Evolutionary conservation across 2,329 filamentous ascomycete genomes (phyloP).

Genomic region (Meredithiella fracta): DNA sequence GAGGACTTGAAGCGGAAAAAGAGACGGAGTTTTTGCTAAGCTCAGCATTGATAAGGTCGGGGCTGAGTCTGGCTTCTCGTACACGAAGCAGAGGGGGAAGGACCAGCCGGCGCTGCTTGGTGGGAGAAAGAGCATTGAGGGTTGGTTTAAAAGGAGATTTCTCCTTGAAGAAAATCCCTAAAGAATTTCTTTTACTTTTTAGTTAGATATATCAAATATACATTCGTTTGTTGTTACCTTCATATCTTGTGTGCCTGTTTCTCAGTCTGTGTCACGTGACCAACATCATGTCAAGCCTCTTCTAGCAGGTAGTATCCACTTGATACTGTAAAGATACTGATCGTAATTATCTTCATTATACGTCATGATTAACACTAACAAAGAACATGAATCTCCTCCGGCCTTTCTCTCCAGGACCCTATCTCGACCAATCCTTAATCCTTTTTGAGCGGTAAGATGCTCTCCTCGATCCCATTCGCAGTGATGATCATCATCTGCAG

Average conservation of each 20-base stretch:
- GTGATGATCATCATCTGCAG: constrained; percentile 93
- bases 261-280: not conserved
- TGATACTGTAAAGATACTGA: too few relatives aligned
- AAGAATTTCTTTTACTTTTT: too few relatives aligned
- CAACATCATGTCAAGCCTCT: too few relatives aligned
- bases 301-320: too few relatives aligned
- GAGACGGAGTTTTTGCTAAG: constrained; percentile 7
- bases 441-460: constrained; percentile 70
- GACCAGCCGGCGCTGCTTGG: not conserved
- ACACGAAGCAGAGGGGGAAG: constrained; percentile 2
- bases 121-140: not conserved
- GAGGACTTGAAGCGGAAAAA: constrained; percentile 8
- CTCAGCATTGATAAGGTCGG: constrained; percentile 5
- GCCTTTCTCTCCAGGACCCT: not conserved
- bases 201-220: too few relatives aligned
- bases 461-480: constrained; percentile 73
- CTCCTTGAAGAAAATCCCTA: not conserved
- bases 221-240: too few relatives aligned
- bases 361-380: constrained; percentile 7
- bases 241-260: too few relatives aligned
- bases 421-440: constrained; percentile 41
- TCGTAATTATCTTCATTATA: constrained; percentile 11
- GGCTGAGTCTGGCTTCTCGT: constrained; percentile 10
- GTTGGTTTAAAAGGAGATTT: constrained; percentile 12
- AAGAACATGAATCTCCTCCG: not conserved